Conservation (phyloP, 176 grass and related monocot species). For the Cymbopogon citratus region DNA sequence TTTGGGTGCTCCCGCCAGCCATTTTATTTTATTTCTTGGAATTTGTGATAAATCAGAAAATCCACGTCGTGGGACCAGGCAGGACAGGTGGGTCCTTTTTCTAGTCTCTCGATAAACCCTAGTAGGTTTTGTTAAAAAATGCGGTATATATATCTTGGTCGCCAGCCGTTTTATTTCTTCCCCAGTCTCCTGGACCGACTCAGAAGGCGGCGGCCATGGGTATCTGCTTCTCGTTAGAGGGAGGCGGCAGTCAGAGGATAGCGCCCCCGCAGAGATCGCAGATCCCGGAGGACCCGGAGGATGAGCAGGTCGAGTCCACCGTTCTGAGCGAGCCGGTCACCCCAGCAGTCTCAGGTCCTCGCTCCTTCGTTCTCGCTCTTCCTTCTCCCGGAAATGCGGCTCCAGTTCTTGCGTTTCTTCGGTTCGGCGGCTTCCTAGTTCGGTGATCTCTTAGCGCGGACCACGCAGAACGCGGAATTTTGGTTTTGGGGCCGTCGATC, state of each 20-base stretch:
- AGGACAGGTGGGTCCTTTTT: neutral
- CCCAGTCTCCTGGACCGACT: neutral
- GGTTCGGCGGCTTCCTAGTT: neutral
- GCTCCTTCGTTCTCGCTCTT: neutral
- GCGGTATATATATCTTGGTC: neutral
- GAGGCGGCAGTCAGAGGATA: neutral
- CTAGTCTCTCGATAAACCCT: neutral
- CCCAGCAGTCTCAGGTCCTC: neutral
- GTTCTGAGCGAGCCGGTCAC: neutral
- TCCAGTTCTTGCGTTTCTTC: neutral
- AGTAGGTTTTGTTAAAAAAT: neutral
- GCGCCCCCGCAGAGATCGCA: slow-evolving; percentile 12
- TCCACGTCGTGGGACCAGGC: neutral
- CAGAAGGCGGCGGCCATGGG: slow-evolving; percentile 29
- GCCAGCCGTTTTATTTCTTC: neutral
- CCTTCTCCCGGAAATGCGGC: neutral
- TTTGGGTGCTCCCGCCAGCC: too few relatives aligned
- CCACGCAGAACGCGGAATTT: neutral
- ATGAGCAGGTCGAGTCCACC: neutral
- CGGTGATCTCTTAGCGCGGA: neutral
- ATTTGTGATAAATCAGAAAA: neutral
- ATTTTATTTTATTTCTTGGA: neutral
- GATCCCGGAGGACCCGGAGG: neutral
- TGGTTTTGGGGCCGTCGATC: slow-evolving; percentile 3
- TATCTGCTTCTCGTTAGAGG: slow-evolving; percentile 23